Percentiles rank a stretch among this genome's conserved stretches.
phyloP scores from a whole-genome alignment of 306 rosid species.

The Pachyrhizus erosus region DNA sequence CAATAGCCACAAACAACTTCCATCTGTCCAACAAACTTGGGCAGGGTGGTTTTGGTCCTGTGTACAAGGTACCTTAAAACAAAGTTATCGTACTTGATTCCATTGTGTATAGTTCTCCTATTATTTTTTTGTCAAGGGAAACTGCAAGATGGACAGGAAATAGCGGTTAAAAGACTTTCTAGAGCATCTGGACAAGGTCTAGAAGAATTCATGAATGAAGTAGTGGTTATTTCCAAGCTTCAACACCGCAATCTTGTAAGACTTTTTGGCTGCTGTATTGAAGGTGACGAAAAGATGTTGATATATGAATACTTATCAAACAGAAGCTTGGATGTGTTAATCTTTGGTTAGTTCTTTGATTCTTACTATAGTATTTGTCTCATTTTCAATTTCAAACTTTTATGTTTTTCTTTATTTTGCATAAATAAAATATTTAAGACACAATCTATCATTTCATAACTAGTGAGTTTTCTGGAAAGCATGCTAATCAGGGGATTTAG shows the following conservation, averaged over 20 bases:
- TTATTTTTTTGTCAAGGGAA: not conserved
- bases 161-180: constrained; percentile 44
- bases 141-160: constrained; percentile 31
- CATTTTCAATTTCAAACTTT: not conserved
- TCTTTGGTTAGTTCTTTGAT: constrained; percentile 43
- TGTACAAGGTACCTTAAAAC: constrained; percentile 3
- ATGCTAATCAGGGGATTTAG: not conserved
- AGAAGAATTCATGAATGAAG: constrained; percentile 42
- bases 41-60: constrained; percentile 46
- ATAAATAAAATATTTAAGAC: not conserved
- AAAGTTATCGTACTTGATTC: not conserved
- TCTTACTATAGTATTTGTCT: not conserved
- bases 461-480: not conserved
- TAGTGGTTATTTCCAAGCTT: constrained; percentile 38
- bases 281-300: constrained; percentile 47
- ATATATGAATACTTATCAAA: constrained; percentile 53
- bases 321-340: constrained; percentile 40
- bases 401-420: not conserved
- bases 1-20: constrained; percentile 33
- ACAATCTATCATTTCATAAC: not conserved
- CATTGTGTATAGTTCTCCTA: not conserved
- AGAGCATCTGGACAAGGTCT: constrained; percentile 35
- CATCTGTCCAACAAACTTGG: constrained; percentile 41
- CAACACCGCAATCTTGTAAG: constrained; percentile 52
- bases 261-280: constrained; percentile 45